Percentiles rank a stretch among this genome's conserved stretches.
phyloP scores from a whole-genome alignment of 768 basidiomycete genomes.

The Rubroboletus pulcherrimus region DNA sequence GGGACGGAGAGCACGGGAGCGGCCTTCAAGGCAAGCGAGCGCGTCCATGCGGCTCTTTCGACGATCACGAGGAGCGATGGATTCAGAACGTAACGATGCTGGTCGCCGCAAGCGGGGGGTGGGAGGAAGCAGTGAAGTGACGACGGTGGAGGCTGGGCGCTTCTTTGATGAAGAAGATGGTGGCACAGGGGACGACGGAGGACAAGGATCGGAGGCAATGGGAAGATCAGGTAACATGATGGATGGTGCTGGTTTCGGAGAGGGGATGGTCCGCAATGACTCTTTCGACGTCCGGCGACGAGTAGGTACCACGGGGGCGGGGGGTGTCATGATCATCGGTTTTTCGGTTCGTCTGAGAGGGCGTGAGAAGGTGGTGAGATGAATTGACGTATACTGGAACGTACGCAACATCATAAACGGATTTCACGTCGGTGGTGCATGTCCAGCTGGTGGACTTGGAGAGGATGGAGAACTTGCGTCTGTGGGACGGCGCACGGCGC shows the following conservation, averaged over 20 bases:
- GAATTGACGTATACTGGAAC: neutral
- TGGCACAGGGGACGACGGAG: neutral
- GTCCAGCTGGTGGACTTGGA: slow-evolving; percentile 33
- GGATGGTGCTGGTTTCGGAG: slow-evolving; percentile 58
- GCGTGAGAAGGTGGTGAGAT: neutral
- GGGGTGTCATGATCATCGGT: slow-evolving; percentile 19
- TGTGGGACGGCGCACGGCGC: slow-evolving; percentile 37
- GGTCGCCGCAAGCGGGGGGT: slow-evolving; percentile 11
- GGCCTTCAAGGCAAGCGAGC: slow-evolving; percentile 63
- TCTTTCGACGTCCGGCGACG: slow-evolving; percentile 37
- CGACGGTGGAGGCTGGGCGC: slow-evolving; percentile 16
- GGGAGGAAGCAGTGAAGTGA: slow-evolving; percentile 16
- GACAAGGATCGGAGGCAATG: neutral
- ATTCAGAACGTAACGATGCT: slow-evolving; percentile 27
- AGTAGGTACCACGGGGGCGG: slow-evolving; percentile 2
- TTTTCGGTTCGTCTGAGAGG: slow-evolving; percentile 22
- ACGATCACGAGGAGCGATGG: slow-evolving; percentile 46
- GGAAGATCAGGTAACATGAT: slow-evolving; percentile 47
- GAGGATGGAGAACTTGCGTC: slow-evolving; percentile 31
- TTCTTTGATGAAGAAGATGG: slow-evolving; percentile 1
- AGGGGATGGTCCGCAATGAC: slow-evolving; percentile 49
- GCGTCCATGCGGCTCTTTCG: slow-evolving; percentile 53
- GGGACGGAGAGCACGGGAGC: slow-evolving; percentile 25
- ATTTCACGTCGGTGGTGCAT: slow-evolving; percentile 11
- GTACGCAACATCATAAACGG: slow-evolving; percentile 13